Conservation (phyloP, 2,329 filamentous ascomycete species). For the Amesomyces nigricolor region DNA sequence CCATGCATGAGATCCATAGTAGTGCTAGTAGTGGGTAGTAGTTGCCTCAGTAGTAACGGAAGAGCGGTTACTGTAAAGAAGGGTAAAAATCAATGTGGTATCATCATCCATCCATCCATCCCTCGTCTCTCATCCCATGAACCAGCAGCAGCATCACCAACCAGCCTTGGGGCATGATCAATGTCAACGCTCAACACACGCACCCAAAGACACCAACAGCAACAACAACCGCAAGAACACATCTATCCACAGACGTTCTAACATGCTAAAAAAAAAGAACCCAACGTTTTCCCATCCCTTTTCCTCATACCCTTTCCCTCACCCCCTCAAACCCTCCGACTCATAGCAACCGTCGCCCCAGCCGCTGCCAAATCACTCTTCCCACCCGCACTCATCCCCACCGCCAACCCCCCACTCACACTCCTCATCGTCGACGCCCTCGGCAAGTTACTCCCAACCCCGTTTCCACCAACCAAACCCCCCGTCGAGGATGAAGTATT, state of each 20-base stretch:
- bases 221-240: too few species aligned
- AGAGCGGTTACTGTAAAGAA: neutral
- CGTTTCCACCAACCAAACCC: slow-evolving; percentile 18
- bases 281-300: neutral
- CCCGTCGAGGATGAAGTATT: slow-evolving; percentile 12
- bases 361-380: slow-evolving; percentile 55
- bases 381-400: slow-evolving; percentile 25
- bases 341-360: slow-evolving; percentile 56
- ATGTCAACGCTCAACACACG: too few species aligned
- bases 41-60: neutral
- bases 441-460: slow-evolving; percentile 45
- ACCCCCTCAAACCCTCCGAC: slow-evolving; percentile 39
- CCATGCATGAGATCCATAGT: slow-evolving; percentile 3
- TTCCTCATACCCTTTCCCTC: neutral
- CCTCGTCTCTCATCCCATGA: neutral
- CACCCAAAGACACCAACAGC: too few species aligned
- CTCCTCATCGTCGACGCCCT: slow-evolving; percentile 51
- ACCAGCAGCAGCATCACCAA: too few species aligned
- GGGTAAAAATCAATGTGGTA: slow-evolving; percentile 21
- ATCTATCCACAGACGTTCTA: too few species aligned
- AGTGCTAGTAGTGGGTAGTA: too few species aligned
- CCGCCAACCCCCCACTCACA: slow-evolving; percentile 36
- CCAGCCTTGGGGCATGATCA: too few species aligned
- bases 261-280: neutral
- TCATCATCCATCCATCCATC: slow-evolving; percentile 19